Conservation (phyloP, 2,329 filamentous ascomycete species). For the Fusarium anguioides region DNA sequence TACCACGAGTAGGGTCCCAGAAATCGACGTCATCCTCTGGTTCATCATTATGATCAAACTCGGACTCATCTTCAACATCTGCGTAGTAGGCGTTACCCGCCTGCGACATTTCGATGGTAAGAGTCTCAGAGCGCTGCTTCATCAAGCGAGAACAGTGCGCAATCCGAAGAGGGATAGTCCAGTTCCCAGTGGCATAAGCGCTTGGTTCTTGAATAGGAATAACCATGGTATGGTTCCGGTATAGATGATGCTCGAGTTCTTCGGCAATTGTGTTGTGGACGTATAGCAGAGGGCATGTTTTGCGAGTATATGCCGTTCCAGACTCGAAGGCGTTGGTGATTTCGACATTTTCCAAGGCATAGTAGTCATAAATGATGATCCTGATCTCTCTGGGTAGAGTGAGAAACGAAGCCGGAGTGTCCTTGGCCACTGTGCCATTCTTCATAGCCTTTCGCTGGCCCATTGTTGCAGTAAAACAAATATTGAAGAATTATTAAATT, state of each 20-base stretch:
- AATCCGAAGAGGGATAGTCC: not conserved
- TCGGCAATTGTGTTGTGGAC: not conserved
- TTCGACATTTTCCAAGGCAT: not conserved
- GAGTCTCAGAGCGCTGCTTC: not conserved
- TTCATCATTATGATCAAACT: too few relatives aligned
- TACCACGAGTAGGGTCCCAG: not conserved
- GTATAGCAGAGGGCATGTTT: not conserved
- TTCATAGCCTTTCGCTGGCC: too few relatives aligned
- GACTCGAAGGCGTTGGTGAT: not conserved
- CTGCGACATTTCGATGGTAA: not conserved
- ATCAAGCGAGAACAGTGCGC: not conserved
- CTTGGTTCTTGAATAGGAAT: not conserved
- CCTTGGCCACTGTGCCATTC: not conserved
- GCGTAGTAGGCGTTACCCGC: accelerated
- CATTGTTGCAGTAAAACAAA: too few relatives aligned
- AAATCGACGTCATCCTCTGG: accelerated
- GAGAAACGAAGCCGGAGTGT: not conserved
- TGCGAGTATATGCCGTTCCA: not conserved
- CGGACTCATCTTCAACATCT: accelerated
- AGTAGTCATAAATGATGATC: not conserved
- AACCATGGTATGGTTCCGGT: not conserved
- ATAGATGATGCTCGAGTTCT: not conserved
- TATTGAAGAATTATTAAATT: too few relatives aligned
- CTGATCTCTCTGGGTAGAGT: not conserved
- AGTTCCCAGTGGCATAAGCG: not conserved